Base-by-base conservation (phyloP, 108 stramenopile species). In the Aurantiochytrium sp. region DNA sequence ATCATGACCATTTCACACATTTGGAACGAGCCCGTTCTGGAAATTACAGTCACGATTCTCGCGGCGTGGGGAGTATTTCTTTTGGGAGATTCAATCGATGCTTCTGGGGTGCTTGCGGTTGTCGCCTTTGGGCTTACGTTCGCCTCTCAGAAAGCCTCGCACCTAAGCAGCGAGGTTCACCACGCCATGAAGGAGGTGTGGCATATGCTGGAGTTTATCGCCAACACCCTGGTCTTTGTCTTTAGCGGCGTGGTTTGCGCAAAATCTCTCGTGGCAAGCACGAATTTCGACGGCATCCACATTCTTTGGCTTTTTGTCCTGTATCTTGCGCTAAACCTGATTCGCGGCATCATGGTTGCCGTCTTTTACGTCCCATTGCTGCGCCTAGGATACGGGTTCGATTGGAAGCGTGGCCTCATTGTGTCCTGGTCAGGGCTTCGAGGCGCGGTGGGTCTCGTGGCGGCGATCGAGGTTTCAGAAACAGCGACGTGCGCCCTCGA, bases 371-470 rank as follows among this genome's bases (percentile, higher is more conserved):
- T 83, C 1, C 44, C 45, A 28, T 25, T 92, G 18, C 4, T 6
- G 5, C 35, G 29, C 16, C 58, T 87, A 2, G 92, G 89, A 8
- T 83, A 69, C 44, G 21, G 44, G 21, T 87, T 89, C 23, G 91
- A 88, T 83, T 59, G 90, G 45, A 76, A 60, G 95, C 96, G 90
- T 91, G 95, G 19, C 8, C 29, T 93, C 23, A 95, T 97, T 87
- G 91, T 94, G 89, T 89, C 95, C 5, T 96, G 90, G 83, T 94
- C 93, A 23, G 97, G 97, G 0, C 90, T 98, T 0, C 90, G 96
- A 4, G 97, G 97, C 53, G 96, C 97, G 0, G 94, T 97, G 4
- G 96, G 96, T 5, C 93, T 97, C 25, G 94, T 95, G 5, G 87
- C 97, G n/a, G 96, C 95, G 4, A 90, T 97, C 0, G 76, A 93